These are phyloP conservation scores for Aureobasidium sp. DNA, from an alignment of 2,329 filamentous ascomycete species.

Conservation along the genomic window DNA sequence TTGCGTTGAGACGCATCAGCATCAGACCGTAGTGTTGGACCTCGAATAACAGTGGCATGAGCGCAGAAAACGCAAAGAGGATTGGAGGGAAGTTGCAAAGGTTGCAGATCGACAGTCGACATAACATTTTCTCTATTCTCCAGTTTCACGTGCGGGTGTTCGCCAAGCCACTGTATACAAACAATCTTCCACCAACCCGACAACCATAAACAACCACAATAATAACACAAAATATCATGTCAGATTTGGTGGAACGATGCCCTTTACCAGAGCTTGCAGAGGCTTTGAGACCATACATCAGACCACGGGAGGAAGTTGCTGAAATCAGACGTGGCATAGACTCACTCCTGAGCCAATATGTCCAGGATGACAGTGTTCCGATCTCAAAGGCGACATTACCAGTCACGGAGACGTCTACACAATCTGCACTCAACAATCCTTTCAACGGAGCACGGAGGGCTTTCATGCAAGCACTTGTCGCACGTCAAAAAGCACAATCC, in stretches of 20 bases:
- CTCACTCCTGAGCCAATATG: not conserved
- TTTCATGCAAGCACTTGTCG: conserved; percentile 1
- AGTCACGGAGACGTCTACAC: not conserved
- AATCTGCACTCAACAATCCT: not conserved
- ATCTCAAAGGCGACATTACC: not conserved
- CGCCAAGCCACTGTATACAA: conserved; percentile 7
- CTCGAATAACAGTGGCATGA: not conserved
- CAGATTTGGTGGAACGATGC: not conserved
- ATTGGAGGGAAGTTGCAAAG: not conserved
- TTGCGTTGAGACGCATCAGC: not conserved
- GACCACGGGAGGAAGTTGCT: not conserved
- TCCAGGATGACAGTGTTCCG: not conserved
- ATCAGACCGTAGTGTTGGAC: not conserved
- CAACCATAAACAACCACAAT: not conserved
- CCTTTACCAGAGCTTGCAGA: conserved; percentile 14
- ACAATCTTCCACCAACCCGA: not conserved
- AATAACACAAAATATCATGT: not conserved
- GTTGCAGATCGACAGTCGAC: not conserved
- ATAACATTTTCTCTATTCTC: not conserved
- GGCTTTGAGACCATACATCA: conserved; percentile 13
- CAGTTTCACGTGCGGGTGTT: not conserved
- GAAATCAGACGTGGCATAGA: conserved; percentile 5
- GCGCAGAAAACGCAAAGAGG: not conserved
- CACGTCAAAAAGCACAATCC: conserved; percentile 8
- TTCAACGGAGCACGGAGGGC: conserved; percentile 4